Conservation (phyloP, 106 monocot species). For the Allium fistulosum region DNA sequence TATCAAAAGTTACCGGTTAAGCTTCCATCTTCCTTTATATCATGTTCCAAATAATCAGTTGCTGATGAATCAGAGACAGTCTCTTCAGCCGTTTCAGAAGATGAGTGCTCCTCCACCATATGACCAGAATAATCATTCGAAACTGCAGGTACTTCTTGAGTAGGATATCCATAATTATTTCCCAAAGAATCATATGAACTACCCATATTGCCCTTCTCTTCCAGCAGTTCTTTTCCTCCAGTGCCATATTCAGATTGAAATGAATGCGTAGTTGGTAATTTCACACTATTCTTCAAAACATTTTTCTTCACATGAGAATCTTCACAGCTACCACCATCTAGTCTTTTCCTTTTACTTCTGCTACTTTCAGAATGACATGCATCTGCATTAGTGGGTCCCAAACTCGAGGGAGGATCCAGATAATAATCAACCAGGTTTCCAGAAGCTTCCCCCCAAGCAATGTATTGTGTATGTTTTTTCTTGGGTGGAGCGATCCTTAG, state of each 20-base stretch:
- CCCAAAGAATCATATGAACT: slow-evolving; percentile 31
- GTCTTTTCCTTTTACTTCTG: slow-evolving; percentile 55
- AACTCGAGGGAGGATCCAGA: slow-evolving; percentile 14
- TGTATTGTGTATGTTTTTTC: slow-evolving; percentile 33
- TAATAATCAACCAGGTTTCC: slow-evolving; percentile 19
- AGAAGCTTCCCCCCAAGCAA: slow-evolving; percentile 21
- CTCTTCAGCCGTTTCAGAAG: slow-evolving; percentile 21
- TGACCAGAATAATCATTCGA: slow-evolving; percentile 17
- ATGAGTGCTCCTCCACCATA: slow-evolving; percentile 34
- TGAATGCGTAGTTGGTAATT: slow-evolving; percentile 30
- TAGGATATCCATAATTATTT: slow-evolving; percentile 30
- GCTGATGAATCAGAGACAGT: slow-evolving; percentile 25
- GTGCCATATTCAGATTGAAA: slow-evolving; percentile 15
- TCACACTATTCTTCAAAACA: slow-evolving; percentile 65
- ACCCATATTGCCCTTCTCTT: slow-evolving; percentile 16
- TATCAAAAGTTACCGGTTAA: slow-evolving; percentile 1
- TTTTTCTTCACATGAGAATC: slow-evolving; percentile 61
- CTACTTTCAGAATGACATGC: slow-evolving; percentile 15
- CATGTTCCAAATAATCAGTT: slow-evolving; percentile 16
- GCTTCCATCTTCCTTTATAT: slow-evolving; percentile 10
- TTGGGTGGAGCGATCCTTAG: slow-evolving; percentile 43
- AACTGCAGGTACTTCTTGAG: slow-evolving; percentile 29
- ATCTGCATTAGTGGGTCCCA: slow-evolving; percentile 11
- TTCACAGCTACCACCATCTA: slow-evolving; percentile 30
- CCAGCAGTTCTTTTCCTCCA: slow-evolving; percentile 6